Conservation (phyloP, 495 filamentous ascomycete genomes). For the Penicillium steckii region DNA sequence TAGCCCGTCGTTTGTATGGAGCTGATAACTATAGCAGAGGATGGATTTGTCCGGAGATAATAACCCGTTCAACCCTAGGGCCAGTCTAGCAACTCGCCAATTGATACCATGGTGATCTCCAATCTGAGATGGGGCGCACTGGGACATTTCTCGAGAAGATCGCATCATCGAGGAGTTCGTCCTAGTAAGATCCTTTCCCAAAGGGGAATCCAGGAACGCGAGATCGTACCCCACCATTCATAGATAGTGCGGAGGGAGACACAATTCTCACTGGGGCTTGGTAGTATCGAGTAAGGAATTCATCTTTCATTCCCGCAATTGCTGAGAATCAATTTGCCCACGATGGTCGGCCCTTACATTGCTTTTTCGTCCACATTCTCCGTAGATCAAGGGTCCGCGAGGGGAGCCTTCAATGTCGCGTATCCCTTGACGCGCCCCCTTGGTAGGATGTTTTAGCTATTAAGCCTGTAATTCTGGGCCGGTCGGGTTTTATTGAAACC, state of each 20-base stretch:
- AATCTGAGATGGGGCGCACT: too few relatives aligned
- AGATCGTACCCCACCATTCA: constrained; percentile 17
- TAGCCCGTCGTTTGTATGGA: neutral
- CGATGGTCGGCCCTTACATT: constrained; percentile 20
- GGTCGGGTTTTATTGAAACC: constrained; percentile 12
- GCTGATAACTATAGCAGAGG: neutral
- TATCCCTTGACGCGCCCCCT: constrained; percentile 26
- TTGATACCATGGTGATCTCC: too few relatives aligned
- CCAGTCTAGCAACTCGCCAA: too few relatives aligned
- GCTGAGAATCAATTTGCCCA: neutral
- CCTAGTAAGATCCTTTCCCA: constrained; percentile 15
- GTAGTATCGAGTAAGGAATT: constrained; percentile 28
- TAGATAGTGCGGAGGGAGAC: neutral
- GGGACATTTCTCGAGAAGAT: constrained; percentile 2
- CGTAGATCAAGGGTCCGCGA: constrained; percentile 29
- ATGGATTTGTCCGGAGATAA: neutral
- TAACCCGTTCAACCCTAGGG: neutral
- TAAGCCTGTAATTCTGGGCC: constrained; percentile 11
- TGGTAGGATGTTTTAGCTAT: constrained; percentile 22
- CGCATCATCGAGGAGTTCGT: constrained; percentile 18
- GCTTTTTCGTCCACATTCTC: constrained; percentile 12
- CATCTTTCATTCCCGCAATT: neutral
- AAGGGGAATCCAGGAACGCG: constrained; percentile 6
- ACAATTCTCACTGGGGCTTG: too few relatives aligned
- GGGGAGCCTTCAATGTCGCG: constrained; percentile 30